Evolutionary conservation across 2,329 filamentous ascomycete species (phyloP), one percentile per base, ranked within the genome.

Genomic region (Xylaria multiplex): DNA sequence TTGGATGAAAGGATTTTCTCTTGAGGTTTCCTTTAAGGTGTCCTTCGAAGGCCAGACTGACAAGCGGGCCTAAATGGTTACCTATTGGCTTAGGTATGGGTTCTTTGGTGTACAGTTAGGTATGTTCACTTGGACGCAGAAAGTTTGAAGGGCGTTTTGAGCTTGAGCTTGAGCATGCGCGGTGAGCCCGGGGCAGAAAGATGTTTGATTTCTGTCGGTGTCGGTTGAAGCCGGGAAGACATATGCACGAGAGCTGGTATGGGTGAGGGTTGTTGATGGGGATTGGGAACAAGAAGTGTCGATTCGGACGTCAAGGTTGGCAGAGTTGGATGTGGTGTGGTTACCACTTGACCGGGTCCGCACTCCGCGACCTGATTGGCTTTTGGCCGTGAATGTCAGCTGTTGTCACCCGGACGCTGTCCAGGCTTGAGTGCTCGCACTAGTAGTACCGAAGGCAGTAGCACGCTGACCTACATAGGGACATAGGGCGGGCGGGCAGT

Each of bases 211-310:
- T 42, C 49, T 43, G 16, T 50, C 24, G 16, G 55, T 32, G 22
- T 50, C 24, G 24, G 57, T 35, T 30, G 49, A 35, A 27, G 37
- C 32, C 42, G 49, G 56, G 59, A 42, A 37, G 19, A 53, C 24
- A 40, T 61, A 61, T 48, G 49, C 50, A 52, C 50, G 42, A 24
- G 49, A 54, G 54, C 42, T 64, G 48, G 27, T 50, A 27, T 19
- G 37, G 49, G 57, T 42, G 46, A 53, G 57, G 46, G 57, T 50
- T 42, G 46, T 43, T 52, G 57, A 40, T 16, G 46, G 42, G 14
- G 46, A 52, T 32, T 42, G 19, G 22, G 52, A 43, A 22, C 52
- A 27, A 30, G 52, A 43, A 30, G 52, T 40, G 52, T 55, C 53
- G 53, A 42, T 43, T 43, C 37, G 37, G 32, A 22, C 16, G 5